Evolutionary conservation across 2,329 filamentous ascomycete genomes (phyloP).

Genomic region (Trichoderma lentiforme): DNA sequence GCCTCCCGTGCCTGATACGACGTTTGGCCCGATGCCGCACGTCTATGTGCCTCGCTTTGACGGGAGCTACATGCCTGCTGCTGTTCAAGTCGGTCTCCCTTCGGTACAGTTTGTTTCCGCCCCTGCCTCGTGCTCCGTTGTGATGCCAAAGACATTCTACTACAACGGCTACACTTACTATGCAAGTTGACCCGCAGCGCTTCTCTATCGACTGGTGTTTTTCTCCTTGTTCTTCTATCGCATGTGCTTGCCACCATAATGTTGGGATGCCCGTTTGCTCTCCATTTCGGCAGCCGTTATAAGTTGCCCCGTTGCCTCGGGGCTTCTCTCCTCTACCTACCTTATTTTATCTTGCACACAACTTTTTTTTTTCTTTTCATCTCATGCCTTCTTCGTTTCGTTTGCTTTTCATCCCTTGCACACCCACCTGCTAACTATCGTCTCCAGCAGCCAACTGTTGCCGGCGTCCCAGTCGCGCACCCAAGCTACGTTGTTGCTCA

Average conservation of each 20-base stretch:
- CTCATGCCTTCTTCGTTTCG: background rate
- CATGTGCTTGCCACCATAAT: background rate
- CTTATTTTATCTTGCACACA: background rate
- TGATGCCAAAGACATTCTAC: slow-evolving; percentile 34
- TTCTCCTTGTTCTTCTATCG: background rate
- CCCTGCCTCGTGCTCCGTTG: slow-evolving; percentile 26
- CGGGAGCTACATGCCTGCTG: slow-evolving; percentile 27
- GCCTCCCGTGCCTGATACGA: slow-evolving; percentile 57
- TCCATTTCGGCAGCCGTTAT: background rate
- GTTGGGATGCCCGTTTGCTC: background rate
- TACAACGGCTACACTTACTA: slow-evolving; percentile 35
- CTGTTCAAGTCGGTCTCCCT: slow-evolving; percentile 35
- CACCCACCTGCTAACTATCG: slow-evolving; percentile 16
- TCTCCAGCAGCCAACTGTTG: slow-evolving; percentile 32
- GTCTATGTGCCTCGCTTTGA: slow-evolving; percentile 55
- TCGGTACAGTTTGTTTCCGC: slow-evolving; percentile 29
- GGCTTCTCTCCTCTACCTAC: background rate
- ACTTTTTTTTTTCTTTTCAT: background rate
- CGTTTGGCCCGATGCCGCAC: slow-evolving; percentile 53
- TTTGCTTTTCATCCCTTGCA: background rate
- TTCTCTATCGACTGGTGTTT: background rate
- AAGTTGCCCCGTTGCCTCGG: background rate
- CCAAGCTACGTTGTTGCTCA: slow-evolving; percentile 33
- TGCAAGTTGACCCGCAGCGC: slow-evolving; percentile 36
- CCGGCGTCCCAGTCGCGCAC: slow-evolving; percentile 29